Percentiles rank a stretch among this genome's conserved stretches.
Conservation (phyloP, 2,329 filamentous ascomycete species). For the Fusarium odoratissimum region DNA sequence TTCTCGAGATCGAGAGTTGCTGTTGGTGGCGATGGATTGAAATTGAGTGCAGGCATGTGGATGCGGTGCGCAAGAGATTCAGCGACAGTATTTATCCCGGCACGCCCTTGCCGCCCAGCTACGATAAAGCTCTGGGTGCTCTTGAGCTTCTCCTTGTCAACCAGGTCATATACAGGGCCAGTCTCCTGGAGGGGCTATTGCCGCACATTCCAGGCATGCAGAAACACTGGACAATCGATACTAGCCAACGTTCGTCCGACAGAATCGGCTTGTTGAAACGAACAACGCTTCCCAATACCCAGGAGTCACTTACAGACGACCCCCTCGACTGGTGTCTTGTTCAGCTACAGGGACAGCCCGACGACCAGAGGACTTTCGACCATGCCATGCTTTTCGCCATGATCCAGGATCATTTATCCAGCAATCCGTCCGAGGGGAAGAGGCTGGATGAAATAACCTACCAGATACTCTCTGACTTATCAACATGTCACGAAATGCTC, state of each 20-base stretch:
- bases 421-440: neutral
- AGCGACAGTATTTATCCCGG: neutral
- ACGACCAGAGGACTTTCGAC: neutral
- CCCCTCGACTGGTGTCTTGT: neutral
- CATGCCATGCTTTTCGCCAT: neutral
- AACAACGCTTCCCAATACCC: neutral
- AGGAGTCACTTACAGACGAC: neutral
- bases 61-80: neutral
- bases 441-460: neutral
- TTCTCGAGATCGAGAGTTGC: neutral
- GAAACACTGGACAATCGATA: neutral
- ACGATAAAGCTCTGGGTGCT: neutral
- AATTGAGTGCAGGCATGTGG: neutral
- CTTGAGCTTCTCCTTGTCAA: neutral
- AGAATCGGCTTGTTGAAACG: neutral
- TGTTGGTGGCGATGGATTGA: neutral
- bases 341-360: neutral
- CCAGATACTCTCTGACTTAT: neutral
- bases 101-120: neutral
- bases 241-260: no score
- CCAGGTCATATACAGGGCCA: neutral
- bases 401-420: neutral
- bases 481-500: neutral
- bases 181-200: neutral
- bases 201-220: neutral